Evolutionary conservation across 805 yeast genomes (phyloP).

Genomic region (Kuraishia capsulata): DNA sequence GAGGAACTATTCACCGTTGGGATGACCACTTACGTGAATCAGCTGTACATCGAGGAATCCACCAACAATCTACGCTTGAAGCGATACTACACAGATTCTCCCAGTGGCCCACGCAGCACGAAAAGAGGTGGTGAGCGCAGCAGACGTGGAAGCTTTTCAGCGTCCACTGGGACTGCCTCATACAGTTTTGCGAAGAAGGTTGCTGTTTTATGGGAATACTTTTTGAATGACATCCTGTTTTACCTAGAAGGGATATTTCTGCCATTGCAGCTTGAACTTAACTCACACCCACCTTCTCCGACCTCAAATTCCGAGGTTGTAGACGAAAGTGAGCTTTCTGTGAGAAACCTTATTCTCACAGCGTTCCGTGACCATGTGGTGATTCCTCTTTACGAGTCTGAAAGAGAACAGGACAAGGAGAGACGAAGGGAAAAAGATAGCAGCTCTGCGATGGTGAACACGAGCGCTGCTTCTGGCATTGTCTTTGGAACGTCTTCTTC

Average conservation of each 20-base stretch:
- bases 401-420: slow-evolving; percentile 16
- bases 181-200: slow-evolving; percentile 22
- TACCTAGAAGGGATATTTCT: slow-evolving; percentile 52
- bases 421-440: slow-evolving; percentile 2
- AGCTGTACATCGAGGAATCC: slow-evolving; percentile 16
- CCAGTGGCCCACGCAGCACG: background rate
- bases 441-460: background rate
- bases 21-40: slow-evolving; percentile 19
- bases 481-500: slow-evolving; percentile 1
- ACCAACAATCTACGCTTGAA: slow-evolving; percentile 22
- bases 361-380: slow-evolving; percentile 45
- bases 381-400: slow-evolving; percentile 40
- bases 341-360: slow-evolving; percentile 30
- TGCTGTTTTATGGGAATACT: slow-evolving; percentile 46
- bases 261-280: slow-evolving; percentile 46
- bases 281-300: no score
- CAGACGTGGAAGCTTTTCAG: background rate
- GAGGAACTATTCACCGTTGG: slow-evolving; percentile 35
- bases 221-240: slow-evolving; percentile 44
- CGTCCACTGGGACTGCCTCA: slow-evolving; percentile 5
- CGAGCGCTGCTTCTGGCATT: slow-evolving; percentile 1
- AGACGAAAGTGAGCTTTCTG: slow-evolving; percentile 13
- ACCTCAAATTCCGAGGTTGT: background rate
- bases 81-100: slow-evolving; percentile 8
- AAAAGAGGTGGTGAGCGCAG: background rate